A percentile compares a stretch with the other conserved stretches of the same genome.
Evolutionary conservation across 75 land plant genomes (phyloP).

Genomic region (Adiantum capillusveneris): DNA sequence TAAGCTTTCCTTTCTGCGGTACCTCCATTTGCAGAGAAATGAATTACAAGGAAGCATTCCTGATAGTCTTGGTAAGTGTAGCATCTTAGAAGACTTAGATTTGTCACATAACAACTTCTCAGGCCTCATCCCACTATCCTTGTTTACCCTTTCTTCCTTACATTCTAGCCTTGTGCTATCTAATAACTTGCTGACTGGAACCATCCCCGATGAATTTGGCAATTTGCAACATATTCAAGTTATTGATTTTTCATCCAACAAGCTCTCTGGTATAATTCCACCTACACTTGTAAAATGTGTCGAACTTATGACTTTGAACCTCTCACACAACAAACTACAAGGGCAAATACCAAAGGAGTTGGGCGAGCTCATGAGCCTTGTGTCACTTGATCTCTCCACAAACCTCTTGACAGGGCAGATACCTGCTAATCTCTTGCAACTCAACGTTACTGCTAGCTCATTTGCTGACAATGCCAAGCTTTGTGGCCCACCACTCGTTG

Average conservation of each 20-base stretch:
- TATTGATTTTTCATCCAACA: not conserved
- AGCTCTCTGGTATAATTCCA: not conserved
- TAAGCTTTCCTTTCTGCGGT: no score
- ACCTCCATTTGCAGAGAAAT: no score
- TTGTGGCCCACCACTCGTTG: no score
- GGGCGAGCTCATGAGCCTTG: conserved; percentile 8
- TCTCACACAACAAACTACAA: not conserved
- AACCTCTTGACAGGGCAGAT: conserved; percentile 40
- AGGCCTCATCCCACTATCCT: conserved; percentile 5
- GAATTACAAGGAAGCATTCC: no score
- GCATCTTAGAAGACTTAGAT: conserved; percentile 19
- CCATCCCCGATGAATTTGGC: not conserved
- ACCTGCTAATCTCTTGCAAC: conserved; percentile 17
- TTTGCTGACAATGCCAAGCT: no score
- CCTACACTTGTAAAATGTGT: not conserved
- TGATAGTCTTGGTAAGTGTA: no score
- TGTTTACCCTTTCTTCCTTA: not conserved
- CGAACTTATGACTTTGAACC: not conserved
- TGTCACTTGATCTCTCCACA: conserved; percentile 39
- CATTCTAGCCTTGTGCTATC: not conserved
- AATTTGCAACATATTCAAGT: not conserved
- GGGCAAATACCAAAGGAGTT: not conserved
- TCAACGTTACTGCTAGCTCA: not conserved
- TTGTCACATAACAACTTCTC: conserved; percentile 23
- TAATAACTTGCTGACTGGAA: not conserved